These are phyloP conservation scores for Apostasia shenzhenica DNA, from an alignment of 106 monocot species.

Conservation along the genomic window DNA sequence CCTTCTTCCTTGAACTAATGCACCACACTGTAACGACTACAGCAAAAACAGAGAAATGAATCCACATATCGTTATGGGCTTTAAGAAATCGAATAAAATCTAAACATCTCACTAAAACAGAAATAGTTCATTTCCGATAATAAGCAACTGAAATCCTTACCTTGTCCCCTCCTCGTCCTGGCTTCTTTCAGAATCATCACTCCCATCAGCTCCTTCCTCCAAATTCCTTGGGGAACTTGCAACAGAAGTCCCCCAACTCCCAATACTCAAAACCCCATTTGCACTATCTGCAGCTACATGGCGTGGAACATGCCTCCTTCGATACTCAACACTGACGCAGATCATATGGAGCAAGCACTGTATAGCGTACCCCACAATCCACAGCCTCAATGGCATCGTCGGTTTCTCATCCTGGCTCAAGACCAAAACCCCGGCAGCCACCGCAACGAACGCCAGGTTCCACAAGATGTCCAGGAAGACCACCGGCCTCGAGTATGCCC, in stretches of 20 bases:
- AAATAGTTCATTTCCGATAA: neutral
- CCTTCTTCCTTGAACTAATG: no score
- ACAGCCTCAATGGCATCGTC: slow-evolving; percentile 41
- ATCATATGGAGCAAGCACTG: slow-evolving; percentile 45
- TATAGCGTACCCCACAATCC: slow-evolving; percentile 47
- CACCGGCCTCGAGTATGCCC: slow-evolving; percentile 61
- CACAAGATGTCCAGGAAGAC: slow-evolving; percentile 51
- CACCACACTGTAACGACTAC: no score
- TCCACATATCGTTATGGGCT: no score
- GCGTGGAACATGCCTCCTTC: slow-evolving; percentile 15
- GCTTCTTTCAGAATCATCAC: slow-evolving; percentile 13
- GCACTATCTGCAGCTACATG: slow-evolving; percentile 1
- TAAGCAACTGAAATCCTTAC: slow-evolving; percentile 1
- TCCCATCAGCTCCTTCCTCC: slow-evolving; percentile 12
- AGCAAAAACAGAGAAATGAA: no score
- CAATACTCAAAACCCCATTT: slow-evolving; percentile 1
- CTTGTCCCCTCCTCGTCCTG: slow-evolving; percentile 26
- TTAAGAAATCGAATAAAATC: no score
- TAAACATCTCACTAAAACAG: neutral
- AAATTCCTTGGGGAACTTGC: slow-evolving; percentile 20
- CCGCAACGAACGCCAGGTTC: slow-evolving; percentile 49
- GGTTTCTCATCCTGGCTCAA: slow-evolving; percentile 37
- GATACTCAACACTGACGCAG: slow-evolving; percentile 47
- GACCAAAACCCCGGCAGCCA: slow-evolving; percentile 27
- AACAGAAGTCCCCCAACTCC: slow-evolving; percentile 8